Conservation (phyloP, 2,329 filamentous ascomycete species). For the Aspergillus sp. region DNA sequence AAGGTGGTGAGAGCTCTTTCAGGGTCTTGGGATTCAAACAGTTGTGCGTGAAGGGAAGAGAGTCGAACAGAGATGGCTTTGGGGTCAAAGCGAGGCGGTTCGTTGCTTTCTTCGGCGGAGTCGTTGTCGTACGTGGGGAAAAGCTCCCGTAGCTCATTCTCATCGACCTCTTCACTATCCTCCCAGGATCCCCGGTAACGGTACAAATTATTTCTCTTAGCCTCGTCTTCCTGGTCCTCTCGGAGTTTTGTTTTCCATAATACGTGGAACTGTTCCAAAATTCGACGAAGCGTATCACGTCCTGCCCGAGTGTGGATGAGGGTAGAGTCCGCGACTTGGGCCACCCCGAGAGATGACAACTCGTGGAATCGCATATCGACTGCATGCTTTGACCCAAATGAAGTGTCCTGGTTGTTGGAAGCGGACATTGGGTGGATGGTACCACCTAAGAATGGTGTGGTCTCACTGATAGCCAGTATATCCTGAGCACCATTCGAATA, state of each 20-base stretch:
- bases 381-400: conserved; percentile 17
- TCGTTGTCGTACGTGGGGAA: conserved; percentile 73
- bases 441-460: conserved; percentile 37
- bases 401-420: not conserved
- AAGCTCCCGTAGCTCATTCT: conserved; percentile 70
- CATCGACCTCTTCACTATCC: conserved; percentile 68
- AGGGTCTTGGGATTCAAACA: conserved; percentile 31
- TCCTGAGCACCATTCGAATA: conserved; percentile 11
- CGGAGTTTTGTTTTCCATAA: conserved; percentile 76
- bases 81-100: conserved; percentile 32
- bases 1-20: conserved; percentile 27
- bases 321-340: conserved; percentile 28
- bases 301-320: conserved; percentile 36
- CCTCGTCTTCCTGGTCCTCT: conserved; percentile 69
- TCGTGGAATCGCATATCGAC: conserved; percentile 34
- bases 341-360: conserved; percentile 29
- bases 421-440: conserved; percentile 16
- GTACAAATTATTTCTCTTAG: conserved; percentile 72
- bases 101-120: conserved; percentile 31
- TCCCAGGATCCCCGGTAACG: conserved; percentile 74
- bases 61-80: conserved; percentile 58
- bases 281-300: conserved; percentile 56
- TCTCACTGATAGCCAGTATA: conserved; percentile 26
- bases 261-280: conserved; percentile 68
- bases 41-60: conserved; percentile 53